Base-by-base conservation (phyloP, 2,329 filamentous ascomycete genomes). In the Paracoccidioides lutzii region DNA sequence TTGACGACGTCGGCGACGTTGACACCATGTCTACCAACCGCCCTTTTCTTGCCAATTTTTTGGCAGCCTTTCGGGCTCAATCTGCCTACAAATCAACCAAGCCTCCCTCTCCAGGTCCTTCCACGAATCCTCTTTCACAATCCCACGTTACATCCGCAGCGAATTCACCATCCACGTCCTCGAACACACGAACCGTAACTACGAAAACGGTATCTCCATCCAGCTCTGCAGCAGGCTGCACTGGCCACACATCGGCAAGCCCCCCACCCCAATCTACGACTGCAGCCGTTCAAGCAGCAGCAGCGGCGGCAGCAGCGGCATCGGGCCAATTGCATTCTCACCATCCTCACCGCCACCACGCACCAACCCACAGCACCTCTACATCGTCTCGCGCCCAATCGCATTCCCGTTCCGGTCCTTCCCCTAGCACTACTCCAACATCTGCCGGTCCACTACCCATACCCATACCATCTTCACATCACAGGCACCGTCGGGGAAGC, bases 31-130 rank as follows among this genome's bases (percentile, higher is more conserved):
- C 81, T 2, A 83, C 80, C 60, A 84, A 85, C 71, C 73, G 81
- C 57, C 82, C 78, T 50, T 85, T 85, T 71, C 76, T 86, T 63
- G 77, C 81, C 61, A 82, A 81, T 73, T 84, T 85, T 71, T 77
- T 85, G 59, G 79, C 82, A 50, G 81, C 82, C 59, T 86, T 86
- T 65, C 77, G 82, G 53, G 81, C 82, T 52, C 81, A 84, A 65
- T 81, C 81, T 44, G 74, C 77, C 55, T 76, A 81, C 60, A 83
- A 83, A 64, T 72, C 80, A 30, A 74, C 79, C 9, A 70, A 72
- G 15, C 61, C 73, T 35, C 65, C 73, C 38, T 66, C 67, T 35
- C 64, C 67, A 43, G 61, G 56, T 38, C 49, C 63, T 46, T 56
- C 64, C 58, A 59, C 63, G 9, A 52, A 65, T 35, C 62, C 66